Conservation (phyloP, 2,329 filamentous ascomycete species). For the Lasiodiplodia citricola region DNA sequence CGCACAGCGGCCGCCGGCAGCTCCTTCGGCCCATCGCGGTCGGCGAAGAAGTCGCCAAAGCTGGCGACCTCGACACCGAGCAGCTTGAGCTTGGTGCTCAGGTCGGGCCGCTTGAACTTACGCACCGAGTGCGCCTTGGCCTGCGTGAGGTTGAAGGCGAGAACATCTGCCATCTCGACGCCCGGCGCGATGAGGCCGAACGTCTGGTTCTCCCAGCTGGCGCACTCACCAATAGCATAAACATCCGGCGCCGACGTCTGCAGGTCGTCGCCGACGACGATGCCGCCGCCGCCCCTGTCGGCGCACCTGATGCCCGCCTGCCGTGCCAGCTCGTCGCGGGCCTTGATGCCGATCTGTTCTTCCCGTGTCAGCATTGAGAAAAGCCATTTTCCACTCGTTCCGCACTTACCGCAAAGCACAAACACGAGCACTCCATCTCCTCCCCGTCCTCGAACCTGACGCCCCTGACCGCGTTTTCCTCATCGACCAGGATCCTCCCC, state of each 20-base stretch:
- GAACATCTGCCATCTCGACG: constrained; percentile 89
- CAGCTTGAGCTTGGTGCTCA: constrained; percentile 91
- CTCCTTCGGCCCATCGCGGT: constrained; percentile 78
- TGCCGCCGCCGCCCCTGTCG: constrained; percentile 76
- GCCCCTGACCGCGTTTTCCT: constrained; percentile 71
- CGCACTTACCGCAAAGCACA: constrained; percentile 75
- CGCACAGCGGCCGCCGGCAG: constrained; percentile 62
- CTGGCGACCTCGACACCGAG: constrained; percentile 90
- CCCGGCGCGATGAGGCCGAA: constrained; percentile 90
- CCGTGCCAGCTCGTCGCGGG: constrained; percentile 77
- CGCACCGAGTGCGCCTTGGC: constrained; percentile 73
- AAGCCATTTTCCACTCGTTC: no score
- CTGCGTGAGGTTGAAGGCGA: constrained; percentile 89
- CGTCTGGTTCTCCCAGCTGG: constrained; percentile 84
- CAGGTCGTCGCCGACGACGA: constrained; percentile 70
- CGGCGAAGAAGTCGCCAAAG: constrained; percentile 93
- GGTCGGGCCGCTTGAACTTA: constrained; percentile 78
- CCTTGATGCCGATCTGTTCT: constrained; percentile 76
- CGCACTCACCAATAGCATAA: constrained; percentile 90
- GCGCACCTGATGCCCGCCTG: constrained; percentile 74
- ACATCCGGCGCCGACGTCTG: constrained; percentile 73
- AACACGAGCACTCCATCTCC: constrained; percentile 74
- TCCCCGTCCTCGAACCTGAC: constrained; percentile 83
- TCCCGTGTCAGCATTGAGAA: not conserved
- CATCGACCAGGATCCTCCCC: constrained; percentile 70